phyloP scores from a whole-genome alignment of 2,329 filamentous ascomycete genomes.

The Cytospora leucostoma region DNA sequence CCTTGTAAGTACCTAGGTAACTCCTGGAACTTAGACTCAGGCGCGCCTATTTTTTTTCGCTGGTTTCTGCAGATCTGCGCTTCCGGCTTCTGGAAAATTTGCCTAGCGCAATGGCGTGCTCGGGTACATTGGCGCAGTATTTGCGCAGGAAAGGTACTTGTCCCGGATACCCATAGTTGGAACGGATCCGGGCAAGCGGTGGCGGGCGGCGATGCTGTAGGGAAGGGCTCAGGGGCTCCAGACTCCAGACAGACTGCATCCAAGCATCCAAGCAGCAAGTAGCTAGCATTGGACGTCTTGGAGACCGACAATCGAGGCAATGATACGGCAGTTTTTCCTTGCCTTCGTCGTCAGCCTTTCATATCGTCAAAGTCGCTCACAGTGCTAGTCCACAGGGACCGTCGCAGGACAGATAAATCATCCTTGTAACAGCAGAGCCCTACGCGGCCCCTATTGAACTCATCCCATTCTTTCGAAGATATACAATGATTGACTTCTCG shows the following conservation, averaged over 20 bases:
- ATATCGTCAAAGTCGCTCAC: conserved; percentile 4
- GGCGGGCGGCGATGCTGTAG: too few species aligned
- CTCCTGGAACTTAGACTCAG: background rate
- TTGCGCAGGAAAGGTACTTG: conserved; percentile 16
- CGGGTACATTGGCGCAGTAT: conserved; percentile 18
- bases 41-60: conserved; percentile 1
- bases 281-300: too few species aligned
- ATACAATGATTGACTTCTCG: background rate
- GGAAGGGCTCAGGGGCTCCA: too few species aligned
- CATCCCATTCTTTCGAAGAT: background rate
- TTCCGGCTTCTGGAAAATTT: conserved; percentile 22
- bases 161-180: background rate
- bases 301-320: background rate
- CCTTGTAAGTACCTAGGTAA: background rate
- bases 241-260: too few species aligned
- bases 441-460: conserved; percentile 19
- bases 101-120: conserved; percentile 27
- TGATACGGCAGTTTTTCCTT: background rate
- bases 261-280: background rate
- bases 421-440: conserved; percentile 9
- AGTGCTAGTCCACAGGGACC: conserved; percentile 12
- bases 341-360: conserved; percentile 10
- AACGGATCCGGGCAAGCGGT: too few species aligned
- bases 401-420: background rate
- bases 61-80: conserved; percentile 7